Conservation (phyloP, 2,329 filamentous ascomycete species). For the Phoma sp. region DNA sequence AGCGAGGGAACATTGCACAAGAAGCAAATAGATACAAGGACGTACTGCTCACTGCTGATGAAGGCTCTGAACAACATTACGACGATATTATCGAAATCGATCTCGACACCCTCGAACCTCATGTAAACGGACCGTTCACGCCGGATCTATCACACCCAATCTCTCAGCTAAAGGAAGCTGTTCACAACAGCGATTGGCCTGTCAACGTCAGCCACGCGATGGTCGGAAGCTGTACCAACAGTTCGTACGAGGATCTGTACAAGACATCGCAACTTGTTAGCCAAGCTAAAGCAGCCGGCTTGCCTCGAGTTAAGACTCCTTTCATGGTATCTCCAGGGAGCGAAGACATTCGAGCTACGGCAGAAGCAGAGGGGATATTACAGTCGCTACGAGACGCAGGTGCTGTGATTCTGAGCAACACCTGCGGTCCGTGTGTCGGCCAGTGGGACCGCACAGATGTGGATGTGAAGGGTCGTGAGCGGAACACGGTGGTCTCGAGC, state of each 20-base stretch:
- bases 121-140: constrained; percentile 49
- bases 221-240: constrained; percentile 49
- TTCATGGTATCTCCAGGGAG: constrained; percentile 47
- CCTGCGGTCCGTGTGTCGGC: constrained; percentile 48
- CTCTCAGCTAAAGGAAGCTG: constrained; percentile 37
- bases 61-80: constrained; percentile 42
- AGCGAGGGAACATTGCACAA: constrained; percentile 32
- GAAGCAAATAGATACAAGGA: constrained; percentile 32
- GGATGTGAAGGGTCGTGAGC: constrained; percentile 28
- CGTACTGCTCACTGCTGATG: constrained; percentile 35
- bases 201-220: constrained; percentile 38
- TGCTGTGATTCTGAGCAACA: constrained; percentile 42
- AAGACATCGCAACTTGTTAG: constrained; percentile 38
- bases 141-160: constrained; percentile 46
- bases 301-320: constrained; percentile 37
- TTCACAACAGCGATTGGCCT: constrained; percentile 41
- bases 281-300: constrained; percentile 41
- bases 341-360: constrained; percentile 45
- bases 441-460: constrained; percentile 49
- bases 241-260: constrained; percentile 48
- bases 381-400: constrained; percentile 38
- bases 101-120: constrained; percentile 44
- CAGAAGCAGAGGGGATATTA: constrained; percentile 40
- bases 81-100: constrained; percentile 49
- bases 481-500: constrained; percentile 46